Conservation (phyloP, 306 rosid genomes). For the Lupinus albus region DNA sequence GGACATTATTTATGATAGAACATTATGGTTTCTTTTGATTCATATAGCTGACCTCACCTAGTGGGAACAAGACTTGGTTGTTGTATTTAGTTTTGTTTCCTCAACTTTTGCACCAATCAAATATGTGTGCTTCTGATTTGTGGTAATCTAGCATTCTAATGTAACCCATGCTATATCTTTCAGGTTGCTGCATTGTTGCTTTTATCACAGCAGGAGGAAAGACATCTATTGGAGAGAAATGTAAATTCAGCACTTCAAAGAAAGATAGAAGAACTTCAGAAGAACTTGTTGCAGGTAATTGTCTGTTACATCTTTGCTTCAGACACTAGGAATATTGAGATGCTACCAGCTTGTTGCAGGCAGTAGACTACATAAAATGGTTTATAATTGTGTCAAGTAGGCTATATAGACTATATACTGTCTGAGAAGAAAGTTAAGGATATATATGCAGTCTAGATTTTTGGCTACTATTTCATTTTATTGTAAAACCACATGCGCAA, state of each 20-base stretch:
- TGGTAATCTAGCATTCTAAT: conserved; percentile 18
- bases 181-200: conserved; percentile 82
- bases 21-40: no score
- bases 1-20: no score
- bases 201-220: conserved; percentile 94
- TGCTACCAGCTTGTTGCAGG: conserved; percentile 9
- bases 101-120: conserved; percentile 10
- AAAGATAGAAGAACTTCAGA: conserved; percentile 82
- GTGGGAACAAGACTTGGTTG: no score
- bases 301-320: conserved; percentile 39
- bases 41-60: no score
- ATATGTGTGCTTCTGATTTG: conserved; percentile 34
- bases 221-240: conserved; percentile 82
- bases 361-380: conserved; percentile 31
- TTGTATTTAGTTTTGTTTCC: conserved; percentile 17
- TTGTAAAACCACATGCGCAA: conserved; percentile 21
- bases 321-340: conserved; percentile 36
- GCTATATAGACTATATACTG: conserved; percentile 4
- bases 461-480: conserved; percentile 10
- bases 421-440: conserved; percentile 23
- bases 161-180: conserved; percentile 36
- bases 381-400: conserved; percentile 29
- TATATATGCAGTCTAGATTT: conserved; percentile 26
- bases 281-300: conserved; percentile 84
- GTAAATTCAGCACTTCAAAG: conserved; percentile 76